A percentile compares a stretch with the other conserved stretches of the same genome.
These are phyloP conservation scores for Phytophthora cactorum DNA, from an alignment of 352 stramenopile species.

Conservation along the genomic window DNA sequence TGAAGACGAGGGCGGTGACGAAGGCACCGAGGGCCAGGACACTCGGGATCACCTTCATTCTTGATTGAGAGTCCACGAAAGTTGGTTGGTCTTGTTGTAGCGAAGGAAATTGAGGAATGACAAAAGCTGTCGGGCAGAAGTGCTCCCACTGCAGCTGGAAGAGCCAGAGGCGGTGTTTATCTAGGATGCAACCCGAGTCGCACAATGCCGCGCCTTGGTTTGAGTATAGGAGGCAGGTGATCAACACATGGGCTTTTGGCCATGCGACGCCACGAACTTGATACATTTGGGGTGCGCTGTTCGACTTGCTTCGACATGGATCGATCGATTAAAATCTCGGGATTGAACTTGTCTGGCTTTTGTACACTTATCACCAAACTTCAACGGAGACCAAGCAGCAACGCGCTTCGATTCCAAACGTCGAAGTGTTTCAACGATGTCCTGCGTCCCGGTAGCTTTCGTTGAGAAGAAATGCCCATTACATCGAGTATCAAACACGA, in stretches of 20 bases:
- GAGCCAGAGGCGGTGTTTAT: conserved; percentile 18
- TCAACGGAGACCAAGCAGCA: conserved; percentile 20
- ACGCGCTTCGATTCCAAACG: not conserved
- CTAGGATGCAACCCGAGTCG: conserved; percentile 16
- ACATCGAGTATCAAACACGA: not conserved
- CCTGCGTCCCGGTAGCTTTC: not conserved
- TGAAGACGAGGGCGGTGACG: conserved; percentile 21
- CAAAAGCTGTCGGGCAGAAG: conserved; percentile 3
- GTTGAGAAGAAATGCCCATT: not conserved
- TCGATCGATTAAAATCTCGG: conserved; percentile 20
- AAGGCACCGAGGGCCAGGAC: conserved; percentile 22
- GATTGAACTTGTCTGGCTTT: conserved; percentile 16
- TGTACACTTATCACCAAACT: conserved; percentile 9
- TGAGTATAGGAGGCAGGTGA: conserved; percentile 15
- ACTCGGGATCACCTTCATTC: too few species aligned
- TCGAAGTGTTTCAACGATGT: too few species aligned
- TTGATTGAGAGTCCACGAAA: not conserved
- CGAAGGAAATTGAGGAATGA: conserved; percentile 33
- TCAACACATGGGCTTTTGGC: conserved; percentile 10
- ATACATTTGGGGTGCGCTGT: conserved; percentile 19
- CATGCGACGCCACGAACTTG: conserved; percentile 30
- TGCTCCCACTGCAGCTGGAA: conserved; percentile 9
- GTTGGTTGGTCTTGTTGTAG: conserved; percentile 5
- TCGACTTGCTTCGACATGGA: conserved; percentile 18
- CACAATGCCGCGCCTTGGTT: not conserved